phyloP scores from a whole-genome alignment of 1,284 basidiomycete species.

The Mycosarcoma mackinlayi region DNA sequence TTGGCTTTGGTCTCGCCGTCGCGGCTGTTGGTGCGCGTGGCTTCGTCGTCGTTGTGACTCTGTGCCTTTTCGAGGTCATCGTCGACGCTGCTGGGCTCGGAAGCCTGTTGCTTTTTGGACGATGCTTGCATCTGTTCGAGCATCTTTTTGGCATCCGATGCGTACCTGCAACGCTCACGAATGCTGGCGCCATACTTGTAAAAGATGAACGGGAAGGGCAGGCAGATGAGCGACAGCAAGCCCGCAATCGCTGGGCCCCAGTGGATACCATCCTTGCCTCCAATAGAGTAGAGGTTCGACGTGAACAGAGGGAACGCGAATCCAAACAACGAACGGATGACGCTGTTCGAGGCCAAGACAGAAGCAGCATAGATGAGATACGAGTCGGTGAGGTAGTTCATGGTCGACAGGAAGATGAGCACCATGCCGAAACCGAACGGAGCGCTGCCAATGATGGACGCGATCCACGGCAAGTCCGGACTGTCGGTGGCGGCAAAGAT shows the following conservation, averaged over 20 bases:
- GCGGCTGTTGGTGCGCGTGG: conserved; percentile 13
- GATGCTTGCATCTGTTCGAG: conserved; percentile 40
- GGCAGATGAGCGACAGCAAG: conserved; percentile 76
- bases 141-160: conserved; percentile 35
- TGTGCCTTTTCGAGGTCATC: conserved; percentile 29
- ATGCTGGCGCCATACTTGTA: conserved; percentile 69
- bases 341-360: conserved; percentile 75
- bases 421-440: conserved; percentile 69
- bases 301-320: conserved; percentile 72
- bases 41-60: neutral
- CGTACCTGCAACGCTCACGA: conserved; percentile 69
- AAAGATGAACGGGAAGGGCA: conserved; percentile 75
- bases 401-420: conserved; percentile 73
- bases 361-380: conserved; percentile 71
- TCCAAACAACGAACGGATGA: conserved; percentile 76
- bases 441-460: conserved; percentile 70
- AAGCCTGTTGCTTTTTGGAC: conserved; percentile 1
- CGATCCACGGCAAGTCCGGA: conserved; percentile 67
- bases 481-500: conserved; percentile 55
- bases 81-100: conserved; percentile 1
- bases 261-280: conserved; percentile 74
- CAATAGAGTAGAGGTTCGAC: conserved; percentile 70
- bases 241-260: conserved; percentile 80
- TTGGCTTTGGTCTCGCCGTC: conserved; percentile 6
- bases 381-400: conserved; percentile 71